A percentile compares a stretch with the other conserved stretches of the same genome.
phyloP scores from a whole-genome alignment of 129 eudicot species.

The Heracleum sosnowskyi region DNA sequence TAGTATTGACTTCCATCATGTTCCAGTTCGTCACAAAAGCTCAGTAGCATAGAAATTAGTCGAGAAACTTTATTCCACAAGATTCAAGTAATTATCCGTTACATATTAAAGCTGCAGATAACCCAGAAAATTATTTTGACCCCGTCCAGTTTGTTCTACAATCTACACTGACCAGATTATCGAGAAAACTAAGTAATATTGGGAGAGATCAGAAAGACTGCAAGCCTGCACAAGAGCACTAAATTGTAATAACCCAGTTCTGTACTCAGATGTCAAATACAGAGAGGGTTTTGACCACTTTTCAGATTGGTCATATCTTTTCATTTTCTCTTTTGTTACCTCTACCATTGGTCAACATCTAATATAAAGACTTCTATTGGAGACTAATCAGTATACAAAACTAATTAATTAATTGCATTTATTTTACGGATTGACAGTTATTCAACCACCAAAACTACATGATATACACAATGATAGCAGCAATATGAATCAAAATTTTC shows the following conservation, averaged over 20 bases:
- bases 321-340: too few relatives aligned
- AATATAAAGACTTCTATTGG: too few relatives aligned
- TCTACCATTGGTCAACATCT: too few relatives aligned
- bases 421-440: neutral
- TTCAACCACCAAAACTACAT: neutral
- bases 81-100: too few relatives aligned
- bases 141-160: too few relatives aligned
- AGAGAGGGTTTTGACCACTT: neutral
- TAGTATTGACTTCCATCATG: neutral
- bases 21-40: neutral
- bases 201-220: neutral
- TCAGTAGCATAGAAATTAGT: neutral
- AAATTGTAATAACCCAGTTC: too few relatives aligned
- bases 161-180: too few relatives aligned
- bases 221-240: neutral
- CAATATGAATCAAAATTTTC: neutral
- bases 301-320: neutral
- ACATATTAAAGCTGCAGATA: too few relatives aligned
- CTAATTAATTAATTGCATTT: too few relatives aligned
- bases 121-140: too few relatives aligned
- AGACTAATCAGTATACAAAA: too few relatives aligned
- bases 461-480: neutral
- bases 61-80: too few relatives aligned
- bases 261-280: neutral
- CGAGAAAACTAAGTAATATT: neutral